Conservation (phyloP, 305 asterid genomes). For the Vinca major region DNA sequence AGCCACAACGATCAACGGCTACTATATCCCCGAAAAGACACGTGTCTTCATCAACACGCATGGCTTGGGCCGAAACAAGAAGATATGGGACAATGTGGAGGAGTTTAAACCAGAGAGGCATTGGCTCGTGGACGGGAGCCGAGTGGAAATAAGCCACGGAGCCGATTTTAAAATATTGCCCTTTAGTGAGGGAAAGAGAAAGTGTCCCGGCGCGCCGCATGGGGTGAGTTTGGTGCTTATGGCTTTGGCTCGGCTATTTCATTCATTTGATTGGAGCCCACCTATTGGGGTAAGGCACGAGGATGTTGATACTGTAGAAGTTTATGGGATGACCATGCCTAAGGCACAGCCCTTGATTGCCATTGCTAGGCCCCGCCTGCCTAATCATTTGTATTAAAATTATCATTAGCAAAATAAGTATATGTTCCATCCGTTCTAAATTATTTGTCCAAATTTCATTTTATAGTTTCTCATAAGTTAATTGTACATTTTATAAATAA, state of each 20-base stretch:
- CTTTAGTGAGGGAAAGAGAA: too few relatives aligned
- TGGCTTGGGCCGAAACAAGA: conserved; percentile 66
- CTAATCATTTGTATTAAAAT: conserved; percentile 44
- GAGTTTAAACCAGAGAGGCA: conserved; percentile 84
- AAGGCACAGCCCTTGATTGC: conserved; percentile 61
- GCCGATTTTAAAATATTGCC: too few relatives aligned
- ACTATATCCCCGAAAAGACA: conserved; percentile 58
- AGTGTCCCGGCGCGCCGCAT: too few relatives aligned
- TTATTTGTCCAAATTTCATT: too few relatives aligned
- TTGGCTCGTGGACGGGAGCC: conserved; percentile 35
- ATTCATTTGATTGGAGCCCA: conserved; percentile 72
- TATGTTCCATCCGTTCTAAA: too few relatives aligned
- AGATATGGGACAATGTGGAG: conserved; percentile 61
- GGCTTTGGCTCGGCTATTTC: conserved; percentile 83
- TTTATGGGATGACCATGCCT: conserved; percentile 96
- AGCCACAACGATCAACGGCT: conserved; percentile 63
- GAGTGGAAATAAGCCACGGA: conserved; percentile 95
- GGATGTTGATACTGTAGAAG: conserved; percentile 67
- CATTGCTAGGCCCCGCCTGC: conserved; percentile 56
- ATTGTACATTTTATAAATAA: too few relatives aligned
- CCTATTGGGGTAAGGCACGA: conserved; percentile 39
- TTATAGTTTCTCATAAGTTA: too few relatives aligned
- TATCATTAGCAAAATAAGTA: too few relatives aligned
- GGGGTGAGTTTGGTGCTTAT: conserved; percentile 73
- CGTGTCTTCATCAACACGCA: conserved; percentile 95